A percentile compares a stretch with the other conserved stretches of the same genome.
phyloP scores from a whole-genome alignment of 768 basidiomycete genomes.

The Kwoniella sp. region DNA sequence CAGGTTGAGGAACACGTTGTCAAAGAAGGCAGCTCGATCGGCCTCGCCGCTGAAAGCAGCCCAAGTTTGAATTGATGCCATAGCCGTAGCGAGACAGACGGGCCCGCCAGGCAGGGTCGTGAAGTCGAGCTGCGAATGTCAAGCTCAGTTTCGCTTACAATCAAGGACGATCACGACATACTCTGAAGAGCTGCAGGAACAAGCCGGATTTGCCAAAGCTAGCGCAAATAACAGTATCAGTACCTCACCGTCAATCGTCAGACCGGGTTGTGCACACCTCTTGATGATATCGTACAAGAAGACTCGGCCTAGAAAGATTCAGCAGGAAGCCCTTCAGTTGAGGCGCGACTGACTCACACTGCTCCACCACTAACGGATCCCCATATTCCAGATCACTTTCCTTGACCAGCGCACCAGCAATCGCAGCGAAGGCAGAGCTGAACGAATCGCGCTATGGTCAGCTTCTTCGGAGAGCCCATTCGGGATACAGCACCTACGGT shows the following conservation, averaged over 20 bases:
- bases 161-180: background rate
- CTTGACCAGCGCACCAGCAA: conserved; percentile 17
- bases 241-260: background rate
- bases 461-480: conserved; percentile 1
- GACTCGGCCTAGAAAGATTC: conserved; percentile 1
- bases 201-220: conserved; percentile 32
- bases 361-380: conserved; percentile 24
- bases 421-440: conserved; percentile 12
- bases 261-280: too few species aligned
- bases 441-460: background rate
- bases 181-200: conserved; percentile 24
- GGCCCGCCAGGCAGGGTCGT: too few species aligned
- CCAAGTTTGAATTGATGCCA: too few species aligned
- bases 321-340: background rate
- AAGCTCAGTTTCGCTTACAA: background rate
- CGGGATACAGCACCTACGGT: conserved; percentile 24
- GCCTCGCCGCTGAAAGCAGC: conserved; percentile 7
- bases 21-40: conserved; percentile 1
- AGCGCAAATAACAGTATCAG: background rate
- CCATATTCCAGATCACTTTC: conserved; percentile 13
- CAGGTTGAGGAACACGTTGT: conserved; percentile 16
- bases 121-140: conserved; percentile 7
- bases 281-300: conserved; percentile 13
- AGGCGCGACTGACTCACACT: conserved; percentile 6
- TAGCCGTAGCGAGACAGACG: too few species aligned